Conservation (phyloP, 2,329 filamentous ascomycete genomes). For the Ascochyta rabiei region DNA sequence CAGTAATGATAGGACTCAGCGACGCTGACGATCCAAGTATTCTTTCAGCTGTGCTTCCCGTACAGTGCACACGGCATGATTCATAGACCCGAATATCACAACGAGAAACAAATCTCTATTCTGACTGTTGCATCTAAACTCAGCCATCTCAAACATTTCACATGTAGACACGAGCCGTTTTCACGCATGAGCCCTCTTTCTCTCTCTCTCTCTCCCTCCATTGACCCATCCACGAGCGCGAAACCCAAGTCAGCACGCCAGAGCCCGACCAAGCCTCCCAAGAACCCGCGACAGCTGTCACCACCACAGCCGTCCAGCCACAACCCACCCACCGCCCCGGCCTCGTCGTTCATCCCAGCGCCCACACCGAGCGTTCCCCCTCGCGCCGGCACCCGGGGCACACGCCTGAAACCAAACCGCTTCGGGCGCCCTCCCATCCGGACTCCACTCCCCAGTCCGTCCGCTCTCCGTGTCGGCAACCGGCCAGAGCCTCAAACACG, state of each 20-base stretch:
- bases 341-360: no score
- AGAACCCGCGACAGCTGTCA: conserved; percentile 9
- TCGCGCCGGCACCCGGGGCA: conserved; percentile 19
- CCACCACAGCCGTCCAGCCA: neutral
- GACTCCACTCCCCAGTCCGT: neutral
- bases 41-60: conserved; percentile 9
- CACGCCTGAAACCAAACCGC: conserved; percentile 5
- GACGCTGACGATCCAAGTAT: conserved; percentile 21
- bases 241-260: neutral
- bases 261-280: conserved; percentile 6
- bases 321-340: neutral
- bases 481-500: conserved; percentile 8
- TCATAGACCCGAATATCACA: neutral
- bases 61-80: conserved; percentile 28
- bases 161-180: neutral
- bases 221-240: neutral
- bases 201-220: no score
- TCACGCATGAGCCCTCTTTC: no score
- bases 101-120: neutral
- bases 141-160: neutral
- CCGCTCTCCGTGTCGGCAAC: conserved; percentile 6
- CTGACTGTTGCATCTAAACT: neutral
- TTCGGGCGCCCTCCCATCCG: conserved; percentile 4
- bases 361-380: neutral
- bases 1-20: conserved; percentile 29